A percentile compares a stretch with the other conserved stretches of the same genome.
Evolutionary conservation across 306 rosid species (phyloP).

Genomic region (Canavalia ensiformis): DNA sequence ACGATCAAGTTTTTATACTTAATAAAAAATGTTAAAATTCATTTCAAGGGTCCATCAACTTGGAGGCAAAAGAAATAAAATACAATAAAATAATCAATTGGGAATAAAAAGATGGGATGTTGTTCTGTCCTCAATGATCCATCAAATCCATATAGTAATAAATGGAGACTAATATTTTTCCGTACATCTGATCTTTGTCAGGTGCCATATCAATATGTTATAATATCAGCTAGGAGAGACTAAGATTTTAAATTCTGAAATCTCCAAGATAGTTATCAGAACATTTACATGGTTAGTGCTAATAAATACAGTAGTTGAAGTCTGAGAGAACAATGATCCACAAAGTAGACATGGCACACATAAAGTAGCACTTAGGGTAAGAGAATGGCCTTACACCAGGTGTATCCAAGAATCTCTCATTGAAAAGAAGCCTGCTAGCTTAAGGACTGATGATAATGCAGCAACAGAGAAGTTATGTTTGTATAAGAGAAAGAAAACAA

Average conservation of each 20-base stretch:
- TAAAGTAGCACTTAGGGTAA: background rate
- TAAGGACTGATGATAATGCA: background rate
- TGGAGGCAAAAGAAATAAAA: background rate
- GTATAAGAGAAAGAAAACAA: slow-evolving; percentile 10
- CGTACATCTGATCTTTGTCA: background rate
- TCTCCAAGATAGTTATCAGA: background rate
- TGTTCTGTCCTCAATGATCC: background rate
- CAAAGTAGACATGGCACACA: background rate
- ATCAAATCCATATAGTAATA: background rate
- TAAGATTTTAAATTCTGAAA: background rate
- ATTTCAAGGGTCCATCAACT: too few species aligned
- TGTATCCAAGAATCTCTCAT: slow-evolving; percentile 23
- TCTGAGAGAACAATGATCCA: background rate
- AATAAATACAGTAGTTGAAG: background rate
- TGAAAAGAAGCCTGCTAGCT: slow-evolving; percentile 1
- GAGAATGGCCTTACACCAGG: slow-evolving; percentile 3
- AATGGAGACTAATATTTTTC: background rate
- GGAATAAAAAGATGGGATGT: background rate
- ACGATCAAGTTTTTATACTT: too few species aligned
- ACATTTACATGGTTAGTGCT: background rate
- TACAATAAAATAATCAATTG: background rate
- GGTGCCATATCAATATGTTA: background rate
- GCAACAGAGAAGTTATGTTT: background rate
- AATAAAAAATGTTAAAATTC: too few species aligned
- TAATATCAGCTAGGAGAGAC: background rate